Evolutionary conservation across 345 rosid species (phyloP), one percentile per base, ranked within the genome.

Genomic region (Lagerstroemia speciosa): DNA sequence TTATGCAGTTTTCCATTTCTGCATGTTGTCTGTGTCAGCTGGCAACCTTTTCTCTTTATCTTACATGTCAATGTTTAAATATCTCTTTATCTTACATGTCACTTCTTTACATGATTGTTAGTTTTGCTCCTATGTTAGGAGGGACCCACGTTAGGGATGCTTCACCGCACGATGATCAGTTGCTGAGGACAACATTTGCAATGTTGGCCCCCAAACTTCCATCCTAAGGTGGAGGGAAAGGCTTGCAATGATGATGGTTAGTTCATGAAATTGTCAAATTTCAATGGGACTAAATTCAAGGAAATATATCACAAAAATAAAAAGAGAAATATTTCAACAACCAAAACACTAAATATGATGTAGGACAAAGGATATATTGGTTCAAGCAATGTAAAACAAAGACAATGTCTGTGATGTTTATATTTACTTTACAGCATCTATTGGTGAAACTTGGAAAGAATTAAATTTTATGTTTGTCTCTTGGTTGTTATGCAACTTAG

Each of bases 401-500:
- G 14, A 10, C 32, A 10, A 24, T 57, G 62, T 57, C 16, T 50
- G 27, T 3, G 4, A 57, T 24, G 32, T 57, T 31, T 11, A 57
- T 10, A 24, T 31, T 24, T 26, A 24, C 22, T n/a, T n/a, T 10
- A 24, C 12, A 3, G 31, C 62, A 57, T 57, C 62, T 20, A 1
- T 57, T 57, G 2, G 31, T 57, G 62, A 24, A 57, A 24, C 26
- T 27, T 3, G 26, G 32, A 57, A 27, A n/a, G 31, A 7, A 31
- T 57, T 24, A 27, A 58, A 30, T 34, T 27, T 26, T 58, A 12
- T 19, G 27, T 40, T 34, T 66, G 9, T 64, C 32, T 26, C 67
- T 71, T 69, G 27, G 67, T 52, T 73, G 74, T 69, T 24, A 22
- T 68, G 74, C 84, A 86, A 88, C 72, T 77, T 87, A 84, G 71